Conservation (phyloP, 169 alveolate genomes). For the Plasmodium sp. region DNA sequence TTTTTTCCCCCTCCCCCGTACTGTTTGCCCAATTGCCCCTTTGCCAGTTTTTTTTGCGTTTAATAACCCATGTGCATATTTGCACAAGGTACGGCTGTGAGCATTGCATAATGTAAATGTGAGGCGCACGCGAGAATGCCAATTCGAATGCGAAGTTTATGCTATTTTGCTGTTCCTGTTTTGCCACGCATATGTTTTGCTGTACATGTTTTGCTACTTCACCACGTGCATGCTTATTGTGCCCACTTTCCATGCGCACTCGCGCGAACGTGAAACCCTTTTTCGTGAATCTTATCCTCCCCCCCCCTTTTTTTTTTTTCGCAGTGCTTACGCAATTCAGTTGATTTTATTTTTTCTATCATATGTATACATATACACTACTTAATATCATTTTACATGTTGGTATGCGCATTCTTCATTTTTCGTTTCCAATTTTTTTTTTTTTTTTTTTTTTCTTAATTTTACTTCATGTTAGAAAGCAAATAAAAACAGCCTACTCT, state of each 20-base stretch:
- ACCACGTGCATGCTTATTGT: neutral
- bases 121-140: neutral
- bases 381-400: neutral
- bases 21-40: neutral
- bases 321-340: neutral
- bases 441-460: neutral
- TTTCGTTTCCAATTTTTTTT: neutral
- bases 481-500: neutral
- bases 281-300: neutral
- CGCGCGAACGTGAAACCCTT: neutral
- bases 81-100: neutral
- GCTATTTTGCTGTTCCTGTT: too few species aligned
- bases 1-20: neutral
- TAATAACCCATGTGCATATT: neutral
- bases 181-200: too few species aligned
- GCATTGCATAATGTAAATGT: neutral
- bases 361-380: neutral
- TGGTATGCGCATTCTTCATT: neutral
- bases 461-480: neutral
- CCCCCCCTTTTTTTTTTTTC: neutral
- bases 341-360: neutral
- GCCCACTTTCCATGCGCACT: neutral
- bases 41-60: neutral
- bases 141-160: neutral
- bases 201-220: neutral